Percentiles rank a stretch among this genome's conserved stretches.
Evolutionary conservation across 495 filamentous ascomycete genomes (phyloP).

Genomic region (Penicillium crystallinum): DNA sequence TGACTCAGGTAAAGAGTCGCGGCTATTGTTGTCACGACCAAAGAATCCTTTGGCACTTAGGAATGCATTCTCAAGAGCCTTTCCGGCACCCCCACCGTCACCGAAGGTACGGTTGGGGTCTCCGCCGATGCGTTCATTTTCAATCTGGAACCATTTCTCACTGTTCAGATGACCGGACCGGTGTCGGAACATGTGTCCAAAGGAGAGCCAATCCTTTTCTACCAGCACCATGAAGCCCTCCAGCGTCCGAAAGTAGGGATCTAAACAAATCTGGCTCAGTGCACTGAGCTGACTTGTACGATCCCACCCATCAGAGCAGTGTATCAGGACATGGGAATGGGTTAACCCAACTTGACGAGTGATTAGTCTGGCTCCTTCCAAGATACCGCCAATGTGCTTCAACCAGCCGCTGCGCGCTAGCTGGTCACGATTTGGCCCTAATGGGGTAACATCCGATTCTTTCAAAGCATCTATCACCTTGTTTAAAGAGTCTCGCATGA

Average conservation of each 20-base stretch:
- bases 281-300: constrained; percentile 93
- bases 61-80: constrained; percentile 81
- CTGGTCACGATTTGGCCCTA: constrained; percentile 78
- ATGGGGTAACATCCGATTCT: constrained; percentile 79
- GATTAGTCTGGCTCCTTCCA: constrained; percentile 81
- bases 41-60: constrained; percentile 88
- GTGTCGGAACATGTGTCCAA: constrained; percentile 94
- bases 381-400: constrained; percentile 78
- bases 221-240: constrained; percentile 94
- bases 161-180: constrained; percentile 79
- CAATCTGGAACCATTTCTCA: constrained; percentile 92
- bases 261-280: constrained; percentile 87
- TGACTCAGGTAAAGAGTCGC: constrained; percentile 57
- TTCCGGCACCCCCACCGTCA: constrained; percentile 56
- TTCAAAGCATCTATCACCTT: constrained; percentile 89
- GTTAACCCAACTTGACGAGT: constrained; percentile 84
- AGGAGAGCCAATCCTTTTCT: constrained; percentile 97
- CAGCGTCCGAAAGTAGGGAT: constrained; percentile 92
- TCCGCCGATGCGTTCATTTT: constrained; percentile 58
- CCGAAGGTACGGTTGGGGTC: constrained; percentile 39
- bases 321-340: constrained; percentile 91
- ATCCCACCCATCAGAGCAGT: constrained; percentile 99
- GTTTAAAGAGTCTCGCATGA: constrained; percentile 89
- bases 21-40: constrained; percentile 64
- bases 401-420: constrained; percentile 85